A percentile compares a stretch with the other conserved stretches of the same genome.
These are phyloP conservation scores for Fusarium foetens DNA, from an alignment of 2,329 filamentous ascomycete genomes.

Conservation along the genomic window DNA sequence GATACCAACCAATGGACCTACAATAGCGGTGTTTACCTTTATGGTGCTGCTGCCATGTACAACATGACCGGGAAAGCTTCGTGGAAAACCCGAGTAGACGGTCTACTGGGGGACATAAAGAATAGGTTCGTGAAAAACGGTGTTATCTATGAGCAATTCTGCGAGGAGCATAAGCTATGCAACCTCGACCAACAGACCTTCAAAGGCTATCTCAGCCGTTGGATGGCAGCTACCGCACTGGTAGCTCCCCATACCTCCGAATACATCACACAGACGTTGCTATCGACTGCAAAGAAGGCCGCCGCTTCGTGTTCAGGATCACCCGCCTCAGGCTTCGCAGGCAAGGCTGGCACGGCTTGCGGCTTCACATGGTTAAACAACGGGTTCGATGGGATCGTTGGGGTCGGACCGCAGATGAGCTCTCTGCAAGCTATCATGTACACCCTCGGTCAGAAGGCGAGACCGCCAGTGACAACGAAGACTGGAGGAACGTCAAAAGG, in stretches of 20 bases:
- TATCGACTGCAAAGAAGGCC: slow-evolving; percentile 50
- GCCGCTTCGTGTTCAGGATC: slow-evolving; percentile 65
- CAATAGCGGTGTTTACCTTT: slow-evolving; percentile 73
- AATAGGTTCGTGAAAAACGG: slow-evolving; percentile 63
- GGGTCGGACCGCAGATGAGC: slow-evolving; percentile 77
- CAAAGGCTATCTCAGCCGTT: slow-evolving; percentile 79
- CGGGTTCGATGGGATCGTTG: slow-evolving; percentile 67
- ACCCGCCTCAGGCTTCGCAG: slow-evolving; percentile 55
- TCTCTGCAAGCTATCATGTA: slow-evolving; percentile 72
- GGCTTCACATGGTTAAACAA: slow-evolving; percentile 70
- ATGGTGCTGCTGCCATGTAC: slow-evolving; percentile 70
- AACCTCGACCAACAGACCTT: slow-evolving; percentile 78
- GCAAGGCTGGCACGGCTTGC: slow-evolving; percentile 69
- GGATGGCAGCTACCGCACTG: slow-evolving; percentile 66
- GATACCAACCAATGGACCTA: slow-evolving; percentile 70
- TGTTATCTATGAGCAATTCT: slow-evolving; percentile 73
- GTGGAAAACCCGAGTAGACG: slow-evolving; percentile 69
- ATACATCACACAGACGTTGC: background rate
- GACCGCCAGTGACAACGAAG: slow-evolving; percentile 60
- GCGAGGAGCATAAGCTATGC: slow-evolving; percentile 70
- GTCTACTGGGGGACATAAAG: slow-evolving; percentile 63
- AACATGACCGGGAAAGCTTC: slow-evolving; percentile 64
- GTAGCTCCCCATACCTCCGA: slow-evolving; percentile 55
- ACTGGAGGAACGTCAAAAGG: slow-evolving; percentile 70
- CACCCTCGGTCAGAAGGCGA: slow-evolving; percentile 58